Evolutionary conservation across 495 filamentous ascomycete species (phyloP), one percentile per base, ranked within the genome.

Genomic region (Penicillium samsonianum): DNA sequence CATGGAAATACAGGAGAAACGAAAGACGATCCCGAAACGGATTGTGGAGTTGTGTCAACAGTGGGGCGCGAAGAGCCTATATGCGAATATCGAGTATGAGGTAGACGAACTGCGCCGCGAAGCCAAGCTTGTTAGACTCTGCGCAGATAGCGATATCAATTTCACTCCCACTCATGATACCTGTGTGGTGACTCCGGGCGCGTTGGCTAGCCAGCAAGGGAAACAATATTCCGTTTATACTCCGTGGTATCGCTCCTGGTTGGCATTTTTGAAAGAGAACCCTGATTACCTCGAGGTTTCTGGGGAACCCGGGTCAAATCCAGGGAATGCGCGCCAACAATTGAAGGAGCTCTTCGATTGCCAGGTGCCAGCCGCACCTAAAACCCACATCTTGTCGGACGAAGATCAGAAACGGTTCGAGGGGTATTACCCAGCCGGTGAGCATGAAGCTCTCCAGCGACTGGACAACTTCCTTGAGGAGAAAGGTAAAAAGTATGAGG

Each of bases 161-260:
- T 83, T 94, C 57, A 76, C 84, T 3, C 78, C 84, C 0, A 78
- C 85, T 1, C 90, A 90, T 57, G 92, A 96, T 72, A 88, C 88
- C 7, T 94, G 90, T 53, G 83, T 95, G 14, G 90, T 96, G 5
- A 77, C 82, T 3, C 92, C 92, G 0, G 91, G 89, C 0, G 69
- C 74, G 46, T 66, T 96, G 20, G 63, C 62, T 7, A 87, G 78
- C 9, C 82, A 86, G 9, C 76, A 74, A 6, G 89, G 90, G 9
- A 88, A 82, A 20, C 91, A 92, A 68, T 97, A 95, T 66, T 81
- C 89, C 0, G 89, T 96, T 2, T 96, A 93, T 59, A 85, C 74
- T 2, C 92, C 91, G 0, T 96, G 90, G 91, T 92, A 81, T 65
- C 73, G 85, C 16, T 64, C 88, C 0, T 97, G 92, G 92, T 63